These are phyloP conservation scores for Cordyceps pruinosa DNA, from an alignment of 2,329 filamentous ascomycete species.

Conservation along the genomic window DNA sequence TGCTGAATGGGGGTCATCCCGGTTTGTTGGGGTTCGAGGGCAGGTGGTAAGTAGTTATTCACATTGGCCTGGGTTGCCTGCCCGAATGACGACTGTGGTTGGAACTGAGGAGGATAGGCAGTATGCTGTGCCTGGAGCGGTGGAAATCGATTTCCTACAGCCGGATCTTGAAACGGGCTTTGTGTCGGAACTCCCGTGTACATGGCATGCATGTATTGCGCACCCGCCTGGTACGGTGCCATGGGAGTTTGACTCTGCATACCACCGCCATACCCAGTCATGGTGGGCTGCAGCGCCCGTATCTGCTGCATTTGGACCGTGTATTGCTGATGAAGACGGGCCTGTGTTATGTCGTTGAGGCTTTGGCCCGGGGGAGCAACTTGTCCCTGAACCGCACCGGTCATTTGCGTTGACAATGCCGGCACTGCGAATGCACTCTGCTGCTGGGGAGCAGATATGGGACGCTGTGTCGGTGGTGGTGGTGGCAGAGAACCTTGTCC, in stretches of 20 bases:
- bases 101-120: constrained; percentile 45
- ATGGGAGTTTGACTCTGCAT: constrained; percentile 22
- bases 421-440: constrained; percentile 66
- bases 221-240: constrained; percentile 30
- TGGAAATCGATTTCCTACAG: constrained; percentile 27
- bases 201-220: constrained; percentile 40
- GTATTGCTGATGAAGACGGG: constrained; percentile 57
- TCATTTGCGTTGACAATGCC: constrained; percentile 77
- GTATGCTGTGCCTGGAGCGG: constrained; percentile 57
- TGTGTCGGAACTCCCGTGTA: constrained; percentile 39
- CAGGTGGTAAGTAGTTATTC: constrained; percentile 52
- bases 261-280: constrained; percentile 29
- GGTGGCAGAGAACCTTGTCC: constrained; percentile 62
- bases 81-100: constrained; percentile 45
- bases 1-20: constrained; percentile 39
- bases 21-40: constrained; percentile 55
- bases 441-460: constrained; percentile 81
- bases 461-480: constrained; percentile 67
- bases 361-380: constrained; percentile 70
- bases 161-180: constrained; percentile 34
- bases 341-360: constrained; percentile 63
- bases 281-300: constrained; percentile 31
- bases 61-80: constrained; percentile 36
- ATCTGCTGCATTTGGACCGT: constrained; percentile 39
- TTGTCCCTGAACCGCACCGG: constrained; percentile 57